Evolutionary conservation across 2,329 filamentous ascomycete genomes (phyloP).

Genomic region (Chrysoporthe puriensis): DNA sequence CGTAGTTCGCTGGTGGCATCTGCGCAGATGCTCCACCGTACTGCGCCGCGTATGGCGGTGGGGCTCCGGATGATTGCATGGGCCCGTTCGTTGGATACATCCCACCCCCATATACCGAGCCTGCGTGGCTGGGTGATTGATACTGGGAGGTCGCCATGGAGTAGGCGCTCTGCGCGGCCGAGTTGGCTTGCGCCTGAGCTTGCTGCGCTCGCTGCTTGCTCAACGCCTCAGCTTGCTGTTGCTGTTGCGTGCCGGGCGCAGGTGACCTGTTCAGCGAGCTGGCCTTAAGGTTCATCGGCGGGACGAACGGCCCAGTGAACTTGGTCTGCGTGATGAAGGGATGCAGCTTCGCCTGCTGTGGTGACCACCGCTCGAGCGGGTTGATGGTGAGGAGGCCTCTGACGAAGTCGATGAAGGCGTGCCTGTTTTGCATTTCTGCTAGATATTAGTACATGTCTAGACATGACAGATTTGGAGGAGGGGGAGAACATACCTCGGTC

Average conservation of each 20-base stretch:
- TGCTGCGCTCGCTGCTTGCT: conserved; percentile 86
- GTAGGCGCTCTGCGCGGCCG: conserved; percentile 70
- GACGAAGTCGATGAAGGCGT: conserved; percentile 98
- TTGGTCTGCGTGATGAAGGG: conserved; percentile 99
- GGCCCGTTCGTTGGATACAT: conserved; percentile 62
- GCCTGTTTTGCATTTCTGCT: conserved; percentile 95
- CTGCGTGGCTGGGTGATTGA: conserved; percentile 42
- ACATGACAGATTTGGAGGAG: not conserved
- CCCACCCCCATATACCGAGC: conserved; percentile 41
- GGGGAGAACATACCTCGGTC: conserved; percentile 74
- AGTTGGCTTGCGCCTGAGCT: conserved; percentile 71
- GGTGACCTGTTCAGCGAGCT: conserved; percentile 84
- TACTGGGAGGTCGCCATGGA: conserved; percentile 54
- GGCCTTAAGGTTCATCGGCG: conserved; percentile 93
- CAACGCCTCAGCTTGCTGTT: conserved; percentile 90
- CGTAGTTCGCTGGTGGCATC: conserved; percentile 68
- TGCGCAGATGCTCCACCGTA: conserved; percentile 52
- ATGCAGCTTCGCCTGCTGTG: conserved; percentile 94
- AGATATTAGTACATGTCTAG: conserved; percentile 29
- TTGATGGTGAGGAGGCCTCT: conserved; percentile 92
- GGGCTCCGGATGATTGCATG: conserved; percentile 52
- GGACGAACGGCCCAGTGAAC: conserved; percentile 93
- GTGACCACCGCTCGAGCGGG: conserved; percentile 94
- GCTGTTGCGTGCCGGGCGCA: conserved; percentile 91
- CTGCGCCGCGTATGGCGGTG: conserved; percentile 80